Percentiles rank a stretch among this genome's conserved stretches.
Conservation (phyloP, 495 filamentous ascomycete species). For the Sphaerosporella brunnea region DNA sequence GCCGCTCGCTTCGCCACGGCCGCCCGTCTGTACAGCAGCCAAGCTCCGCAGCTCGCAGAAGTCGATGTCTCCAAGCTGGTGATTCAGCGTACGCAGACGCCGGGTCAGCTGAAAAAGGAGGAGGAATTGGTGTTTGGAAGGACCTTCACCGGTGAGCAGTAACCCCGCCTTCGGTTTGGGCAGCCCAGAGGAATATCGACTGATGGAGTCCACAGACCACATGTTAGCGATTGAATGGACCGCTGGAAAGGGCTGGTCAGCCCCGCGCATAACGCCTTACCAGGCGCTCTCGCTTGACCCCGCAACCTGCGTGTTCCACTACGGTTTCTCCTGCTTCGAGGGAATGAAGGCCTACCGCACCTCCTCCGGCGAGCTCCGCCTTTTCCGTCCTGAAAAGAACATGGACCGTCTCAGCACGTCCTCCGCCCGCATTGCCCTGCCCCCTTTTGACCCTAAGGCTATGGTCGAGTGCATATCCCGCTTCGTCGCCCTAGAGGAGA, state of each 20-base stretch:
- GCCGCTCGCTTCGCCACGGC: background rate
- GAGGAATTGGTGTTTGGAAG: slow-evolving; percentile 73
- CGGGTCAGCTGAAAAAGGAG: slow-evolving; percentile 52
- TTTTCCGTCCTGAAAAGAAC: slow-evolving; percentile 94
- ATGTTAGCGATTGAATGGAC: slow-evolving; percentile 97
- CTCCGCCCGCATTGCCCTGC: slow-evolving; percentile 73
- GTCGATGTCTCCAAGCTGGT: slow-evolving; percentile 61
- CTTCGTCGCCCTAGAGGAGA: slow-evolving; percentile 60
- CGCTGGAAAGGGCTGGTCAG: slow-evolving; percentile 57
- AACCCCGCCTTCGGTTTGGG: too few species aligned
- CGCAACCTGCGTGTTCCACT: slow-evolving; percentile 94
- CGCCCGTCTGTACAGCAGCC: slow-evolving; percentile 11
- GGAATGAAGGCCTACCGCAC: slow-evolving; percentile 85
- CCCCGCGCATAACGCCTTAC: slow-evolving; percentile 72
- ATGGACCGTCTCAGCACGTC: slow-evolving; percentile 87
- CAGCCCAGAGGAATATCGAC: too few species aligned
- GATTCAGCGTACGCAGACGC: slow-evolving; percentile 54
- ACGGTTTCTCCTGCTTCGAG: slow-evolving; percentile 93
- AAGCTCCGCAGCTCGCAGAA: slow-evolving; percentile 31
- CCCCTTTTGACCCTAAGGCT: slow-evolving; percentile 52
- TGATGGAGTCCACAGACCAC: slow-evolving; percentile 71
- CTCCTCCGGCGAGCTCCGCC: slow-evolving; percentile 44
- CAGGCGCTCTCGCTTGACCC: slow-evolving; percentile 94
- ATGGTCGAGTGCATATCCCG: slow-evolving; percentile 64
- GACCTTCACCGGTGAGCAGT: slow-evolving; percentile 80